These are phyloP conservation scores for Coprinopsis cinerea DNA, from an alignment of 768 basidiomycete genomes.

Conservation along the genomic window DNA sequence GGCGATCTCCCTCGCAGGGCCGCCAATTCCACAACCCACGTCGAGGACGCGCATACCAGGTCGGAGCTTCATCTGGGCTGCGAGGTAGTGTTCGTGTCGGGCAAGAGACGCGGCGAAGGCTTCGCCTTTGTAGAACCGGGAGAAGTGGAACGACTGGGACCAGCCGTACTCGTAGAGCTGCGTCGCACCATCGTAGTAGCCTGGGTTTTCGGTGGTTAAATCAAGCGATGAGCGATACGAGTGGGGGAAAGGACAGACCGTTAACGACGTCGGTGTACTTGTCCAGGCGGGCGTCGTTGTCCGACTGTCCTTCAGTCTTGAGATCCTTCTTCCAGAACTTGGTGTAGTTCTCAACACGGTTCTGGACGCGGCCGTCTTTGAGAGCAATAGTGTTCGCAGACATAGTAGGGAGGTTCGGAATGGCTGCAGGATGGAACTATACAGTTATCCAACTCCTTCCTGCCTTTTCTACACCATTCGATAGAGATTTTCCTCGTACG, in stretches of 20 bases:
- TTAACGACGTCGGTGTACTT: constrained; percentile 94
- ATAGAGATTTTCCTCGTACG: too few species aligned
- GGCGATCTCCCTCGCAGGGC: constrained; percentile 93
- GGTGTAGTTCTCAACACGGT: constrained; percentile 80
- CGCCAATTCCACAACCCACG: constrained; percentile 97
- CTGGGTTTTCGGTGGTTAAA: constrained; percentile 28
- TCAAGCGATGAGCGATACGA: too few species aligned
- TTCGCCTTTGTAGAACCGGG: constrained; percentile 93
- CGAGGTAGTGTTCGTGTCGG: constrained; percentile 96
- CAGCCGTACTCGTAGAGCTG: constrained; percentile 94
- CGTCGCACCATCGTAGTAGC: constrained; percentile 96
- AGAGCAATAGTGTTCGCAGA: constrained; percentile 10
- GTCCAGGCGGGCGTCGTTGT: constrained; percentile 70
- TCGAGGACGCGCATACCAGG: constrained; percentile 96
- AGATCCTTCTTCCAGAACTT: constrained; percentile 89
- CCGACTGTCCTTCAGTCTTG: constrained; percentile 53
- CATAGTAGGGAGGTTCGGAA: too few species aligned
- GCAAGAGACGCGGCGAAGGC: constrained; percentile 70
- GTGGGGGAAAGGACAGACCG: constrained; percentile 59
- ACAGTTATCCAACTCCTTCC: too few species aligned
- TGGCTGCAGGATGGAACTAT: too few species aligned
- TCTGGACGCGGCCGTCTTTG: constrained; percentile 53
- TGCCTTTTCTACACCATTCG: too few species aligned
- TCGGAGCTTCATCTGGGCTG: constrained; percentile 74
- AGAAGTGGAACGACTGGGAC: constrained; percentile 92